Evolutionary conservation across 768 basidiomycete species (phyloP), one percentile per base, ranked within the genome.

Genomic region (Collybia nuda): DNA sequence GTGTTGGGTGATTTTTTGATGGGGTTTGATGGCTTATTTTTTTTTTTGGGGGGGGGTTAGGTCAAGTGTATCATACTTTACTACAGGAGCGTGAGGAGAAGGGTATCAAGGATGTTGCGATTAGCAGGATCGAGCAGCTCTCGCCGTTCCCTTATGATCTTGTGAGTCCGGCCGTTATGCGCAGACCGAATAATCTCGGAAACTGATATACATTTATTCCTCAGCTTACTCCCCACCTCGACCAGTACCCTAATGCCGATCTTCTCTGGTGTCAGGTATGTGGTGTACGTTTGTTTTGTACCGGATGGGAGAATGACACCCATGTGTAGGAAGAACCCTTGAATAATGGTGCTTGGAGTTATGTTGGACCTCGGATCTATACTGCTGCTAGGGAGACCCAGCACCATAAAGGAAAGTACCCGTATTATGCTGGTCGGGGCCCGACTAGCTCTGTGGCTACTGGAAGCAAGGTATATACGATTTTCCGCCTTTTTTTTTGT

Each of bases 101-200:
- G 54, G 93, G 92, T 18, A 86, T 96, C 72, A 92, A 88, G 54
- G 90, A 98, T 65, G 80, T 99, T 56, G 96, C 88, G 21, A 97
- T 99, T 62, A 95, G 92, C 59, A 79, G 97, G 43, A 67, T 99
- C 39, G 97, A 99, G 67, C 97, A 99, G 70, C 63, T 98, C 48
- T 95, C 93, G 22, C 97, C 97, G 0, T 92, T 99, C 82, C 97
- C 97, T 43, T 98, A 98, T 64, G 96, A 98, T 60, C 72, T 95
- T 45, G 89, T 94, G 62, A 32, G 84, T 72, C 35, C 7, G 2
- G 15, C 5, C 6, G 45, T 26, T 36, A 48, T 14, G 48, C 6
- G 32, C 29, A 15, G n/a, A 21, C 39, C 11, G 7, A 29, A n/a
- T 19, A 0, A 15, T 49, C 39, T n/a, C 41, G 40, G 54, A 45